Conservation (phyloP, 2,329 filamentous ascomycete species). For the Aspergillus sp. region DNA sequence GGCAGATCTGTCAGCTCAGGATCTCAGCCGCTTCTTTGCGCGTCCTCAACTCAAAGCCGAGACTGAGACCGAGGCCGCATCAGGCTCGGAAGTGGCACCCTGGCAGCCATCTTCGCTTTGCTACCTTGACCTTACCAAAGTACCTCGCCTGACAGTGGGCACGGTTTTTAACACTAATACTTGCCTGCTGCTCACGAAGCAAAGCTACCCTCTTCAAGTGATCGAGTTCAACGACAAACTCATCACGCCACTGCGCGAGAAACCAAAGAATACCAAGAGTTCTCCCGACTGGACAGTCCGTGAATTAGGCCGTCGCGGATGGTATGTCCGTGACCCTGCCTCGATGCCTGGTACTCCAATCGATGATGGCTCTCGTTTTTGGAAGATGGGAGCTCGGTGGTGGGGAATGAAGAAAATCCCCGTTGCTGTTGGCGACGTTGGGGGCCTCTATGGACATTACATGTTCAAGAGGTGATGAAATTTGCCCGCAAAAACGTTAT, state of each 20-base stretch:
- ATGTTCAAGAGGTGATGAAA: slow-evolving; percentile 56
- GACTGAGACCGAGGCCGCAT: slow-evolving; percentile 6
- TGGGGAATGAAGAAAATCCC: slow-evolving; percentile 78
- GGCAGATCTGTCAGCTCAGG: slow-evolving; percentile 60
- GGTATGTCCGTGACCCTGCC: slow-evolving; percentile 55
- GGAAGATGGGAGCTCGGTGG: slow-evolving; percentile 82
- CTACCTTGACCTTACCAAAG: slow-evolving; percentile 76
- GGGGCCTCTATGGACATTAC: slow-evolving; percentile 60
- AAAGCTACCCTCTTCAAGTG: slow-evolving; percentile 70
- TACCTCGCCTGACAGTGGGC: slow-evolving; percentile 56
- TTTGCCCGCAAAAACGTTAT: slow-evolving; percentile 4
- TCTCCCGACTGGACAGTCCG: slow-evolving; percentile 69
- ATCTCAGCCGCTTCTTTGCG: slow-evolving; percentile 65
- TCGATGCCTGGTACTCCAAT: slow-evolving; percentile 30
- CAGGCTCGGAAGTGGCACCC: slow-evolving; percentile 28
- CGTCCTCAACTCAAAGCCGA: slow-evolving; percentile 12
- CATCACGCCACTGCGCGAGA: slow-evolving; percentile 64
- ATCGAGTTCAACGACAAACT: slow-evolving; percentile 72
- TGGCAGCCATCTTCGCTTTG: slow-evolving; percentile 63
- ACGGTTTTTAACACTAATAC: slow-evolving; percentile 58
- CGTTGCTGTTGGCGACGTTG: slow-evolving; percentile 55
- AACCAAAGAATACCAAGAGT: slow-evolving; percentile 53
- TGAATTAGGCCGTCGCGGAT: slow-evolving; percentile 68
- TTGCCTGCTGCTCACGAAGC: slow-evolving; percentile 57
- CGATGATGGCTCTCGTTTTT: slow-evolving; percentile 62